Evolutionary conservation across 2,329 filamentous ascomycete species (phyloP), one percentile per base, ranked within the genome.

Genomic region (Botrytis hyacinthi): DNA sequence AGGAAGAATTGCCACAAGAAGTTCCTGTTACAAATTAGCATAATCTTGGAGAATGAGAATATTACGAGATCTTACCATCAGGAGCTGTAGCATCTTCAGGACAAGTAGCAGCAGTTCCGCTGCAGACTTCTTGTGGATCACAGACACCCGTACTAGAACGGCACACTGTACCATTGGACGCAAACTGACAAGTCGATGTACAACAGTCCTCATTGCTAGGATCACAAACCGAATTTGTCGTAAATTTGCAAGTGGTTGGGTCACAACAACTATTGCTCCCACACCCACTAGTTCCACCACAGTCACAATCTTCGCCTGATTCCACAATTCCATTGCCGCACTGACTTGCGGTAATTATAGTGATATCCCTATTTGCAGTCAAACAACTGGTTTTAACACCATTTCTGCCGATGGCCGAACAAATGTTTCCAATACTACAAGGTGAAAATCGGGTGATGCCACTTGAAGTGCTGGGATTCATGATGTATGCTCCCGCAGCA

Each of bases 311-410:
- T 83, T 99, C 96, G 76, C 94, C 96, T 29, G 88, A 85, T 83
- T 98, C 96, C 69, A 99, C 96, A 77, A 99, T 98, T 71, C 96
- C 96, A 82, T 99, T 99, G 73, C 96, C 96, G 82, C 96, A 99
- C 80, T 95, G 91, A 78, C 91, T 92, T 72, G 92, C 93, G 0
- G 90, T 92, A 78, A 97, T 93, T 42, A 92, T 96, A 46, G 89
- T 87, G 65, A 99, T 90, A 76, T 93, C 91, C 78, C 89, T 90
- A 85, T 99, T 99, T 82, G 93, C 91, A n/a, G 90, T 91, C 61
- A 99, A 85, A 82, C 96, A 99, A 40, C 81, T 83, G 0, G 90
- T 90, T 75, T 93, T 92, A 81, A 97, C 91, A 75, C 90, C 92
- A 79, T 92, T 92, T 74, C 91, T 88, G 70, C 88, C 90, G 76